Conservation (phyloP, 2,329 filamentous ascomycete species). For the Pseudopithomyces maydicus region DNA sequence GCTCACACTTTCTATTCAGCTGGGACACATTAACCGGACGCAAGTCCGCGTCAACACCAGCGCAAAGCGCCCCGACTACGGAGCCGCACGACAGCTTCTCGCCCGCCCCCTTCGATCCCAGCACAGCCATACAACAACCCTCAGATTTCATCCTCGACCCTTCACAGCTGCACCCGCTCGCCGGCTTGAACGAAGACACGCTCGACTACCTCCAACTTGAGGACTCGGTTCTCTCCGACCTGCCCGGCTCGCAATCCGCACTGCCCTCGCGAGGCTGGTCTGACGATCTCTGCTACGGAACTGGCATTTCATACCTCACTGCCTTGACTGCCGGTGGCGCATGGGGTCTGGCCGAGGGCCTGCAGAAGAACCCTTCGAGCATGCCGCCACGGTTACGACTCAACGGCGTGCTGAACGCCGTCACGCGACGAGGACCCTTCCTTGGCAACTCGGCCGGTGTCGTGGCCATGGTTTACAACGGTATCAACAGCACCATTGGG, state of each 20-base stretch:
- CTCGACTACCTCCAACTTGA: slow-evolving; percentile 96
- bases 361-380: slow-evolving; percentile 72
- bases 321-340: slow-evolving; percentile 83
- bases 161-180: slow-evolving; percentile 86
- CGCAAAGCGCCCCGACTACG: slow-evolving; percentile 36
- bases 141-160: slow-evolving; percentile 91
- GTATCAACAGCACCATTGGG: slow-evolving; percentile 53
- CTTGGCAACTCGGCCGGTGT: slow-evolving; percentile 95
- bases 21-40: slow-evolving; percentile 66
- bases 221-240: slow-evolving; percentile 83
- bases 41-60: slow-evolving; percentile 56
- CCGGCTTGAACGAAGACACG: slow-evolving; percentile 88
- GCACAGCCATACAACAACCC: slow-evolving; percentile 74
- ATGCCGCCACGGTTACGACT: slow-evolving; percentile 87
- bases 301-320: slow-evolving; percentile 90
- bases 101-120: slow-evolving; percentile 69
- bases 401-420: slow-evolving; percentile 92
- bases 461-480: slow-evolving; percentile 95
- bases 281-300: slow-evolving; percentile 97
- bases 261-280: slow-evolving; percentile 96
- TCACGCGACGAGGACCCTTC: slow-evolving; percentile 92
- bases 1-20: slow-evolving; percentile 19
- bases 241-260: slow-evolving; percentile 83
- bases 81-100: slow-evolving; percentile 56
- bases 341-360: slow-evolving; percentile 90